Percentiles rank a stretch among this genome's conserved stretches.
Conservation (phyloP, 352 stramenopile genomes). For the Pythium myriotylum region DNA sequence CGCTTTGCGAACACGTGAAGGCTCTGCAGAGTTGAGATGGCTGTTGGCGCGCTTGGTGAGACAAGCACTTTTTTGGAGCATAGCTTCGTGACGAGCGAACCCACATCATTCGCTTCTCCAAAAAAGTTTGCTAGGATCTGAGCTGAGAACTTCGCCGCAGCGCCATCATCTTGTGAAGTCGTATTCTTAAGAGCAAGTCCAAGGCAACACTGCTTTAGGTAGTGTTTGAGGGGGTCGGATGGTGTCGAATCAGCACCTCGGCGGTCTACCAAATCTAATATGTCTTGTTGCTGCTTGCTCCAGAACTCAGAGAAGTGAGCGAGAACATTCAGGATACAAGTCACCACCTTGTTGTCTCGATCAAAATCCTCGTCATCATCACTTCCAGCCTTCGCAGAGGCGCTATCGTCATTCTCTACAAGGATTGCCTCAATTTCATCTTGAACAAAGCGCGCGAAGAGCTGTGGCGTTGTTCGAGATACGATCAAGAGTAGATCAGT, state of each 20-base stretch:
- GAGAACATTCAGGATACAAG: constrained; percentile 52
- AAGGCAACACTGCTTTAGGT: constrained; percentile 57
- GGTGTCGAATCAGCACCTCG: constrained; percentile 30
- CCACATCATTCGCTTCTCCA: constrained; percentile 36
- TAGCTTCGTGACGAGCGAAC: constrained; percentile 45
- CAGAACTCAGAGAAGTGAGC: constrained; percentile 60
- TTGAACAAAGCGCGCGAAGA: constrained; percentile 58
- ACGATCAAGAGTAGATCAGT: constrained; percentile 60
- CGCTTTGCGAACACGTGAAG: constrained; percentile 68
- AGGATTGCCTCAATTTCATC: constrained; percentile 56
- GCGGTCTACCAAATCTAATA: constrained; percentile 22
- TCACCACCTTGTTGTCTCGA: constrained; percentile 40
- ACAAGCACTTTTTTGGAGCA: constrained; percentile 53
- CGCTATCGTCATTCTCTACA: constrained; percentile 24
- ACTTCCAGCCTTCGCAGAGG: constrained; percentile 20
- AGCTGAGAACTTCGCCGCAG: constrained; percentile 56
- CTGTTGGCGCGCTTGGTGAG: constrained; percentile 19
- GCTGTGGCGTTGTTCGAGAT: constrained; percentile 45
- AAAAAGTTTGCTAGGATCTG: constrained; percentile 55
- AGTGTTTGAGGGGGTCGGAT: constrained; percentile 38
- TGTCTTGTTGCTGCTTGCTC: constrained; percentile 24
- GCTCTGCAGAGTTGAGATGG: constrained; percentile 53
- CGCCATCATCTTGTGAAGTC: constrained; percentile 22
- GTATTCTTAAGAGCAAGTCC: constrained; percentile 26
- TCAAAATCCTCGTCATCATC: constrained; percentile 43